Evolutionary conservation across 164 flowering plant species (phyloP), one percentile per base, ranked within the genome.

Genomic region (Cinnamomum chago): DNA sequence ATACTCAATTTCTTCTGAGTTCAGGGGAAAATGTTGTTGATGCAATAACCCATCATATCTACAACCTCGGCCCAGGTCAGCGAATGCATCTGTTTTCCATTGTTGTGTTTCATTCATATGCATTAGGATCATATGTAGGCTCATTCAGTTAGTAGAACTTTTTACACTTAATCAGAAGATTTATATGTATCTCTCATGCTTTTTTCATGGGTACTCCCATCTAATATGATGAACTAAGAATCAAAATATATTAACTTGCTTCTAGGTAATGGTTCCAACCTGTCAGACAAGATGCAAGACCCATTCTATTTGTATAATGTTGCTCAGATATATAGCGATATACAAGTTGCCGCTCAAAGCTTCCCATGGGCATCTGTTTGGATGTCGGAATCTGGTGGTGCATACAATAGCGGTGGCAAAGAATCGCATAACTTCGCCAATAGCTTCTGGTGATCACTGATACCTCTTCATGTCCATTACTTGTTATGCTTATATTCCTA

Each of bases 361-460:
- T 81, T 71, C 4, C 89, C 95, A 50, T 86, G 86, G 89, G 3
- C 93, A 27, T 73, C 50, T 20, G 84, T 90, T 4, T 90, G 92
- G 94, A 84, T 92, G 72, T 86, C 92, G 0, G 97, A 92, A 76
- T 62, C 95, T 13, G 97, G 95, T 65, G 95, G 97, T 15, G 91
- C 95, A 51, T 90, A 77, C 58, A 87, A 90, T 73, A 88, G 95
- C 71, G 97, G 95, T 22, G 87, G 89, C 75, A 77, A 73, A 70
- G 24, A 79, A 1, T 85, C 91, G 0, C 81, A 86, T 35, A 68
- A 86, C 24, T 92, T 88, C 77, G 90, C 68, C n/a, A 35, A 85
- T 74, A 78, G 94, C 73, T 92, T 87, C 76, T 92, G 97, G 97
- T 87, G 65, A 67, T n/a, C n/a, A 7, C 55, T 51, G 17, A 12